phyloP scores from a whole-genome alignment of 75 land plant genomes.

The Gnetum montanum region DNA sequence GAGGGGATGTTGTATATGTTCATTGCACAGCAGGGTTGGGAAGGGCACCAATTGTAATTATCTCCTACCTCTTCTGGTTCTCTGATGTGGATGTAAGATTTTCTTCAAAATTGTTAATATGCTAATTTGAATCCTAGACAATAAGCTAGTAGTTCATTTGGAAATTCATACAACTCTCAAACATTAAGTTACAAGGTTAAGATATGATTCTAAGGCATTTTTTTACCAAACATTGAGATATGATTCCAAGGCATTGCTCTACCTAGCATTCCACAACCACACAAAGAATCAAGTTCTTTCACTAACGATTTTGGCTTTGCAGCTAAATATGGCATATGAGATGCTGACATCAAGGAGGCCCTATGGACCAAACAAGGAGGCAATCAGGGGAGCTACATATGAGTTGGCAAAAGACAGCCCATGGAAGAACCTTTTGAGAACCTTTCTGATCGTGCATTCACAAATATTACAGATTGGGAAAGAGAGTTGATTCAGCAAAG shows the following conservation, averaged over 20 bases:
- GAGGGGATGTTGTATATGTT: slow-evolving; percentile 70
- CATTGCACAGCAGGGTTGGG: slow-evolving; percentile 92
- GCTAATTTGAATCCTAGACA: too few relatives aligned
- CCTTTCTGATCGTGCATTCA: slow-evolving; percentile 74
- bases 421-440: slow-evolving; percentile 63
- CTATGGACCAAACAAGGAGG: slow-evolving; percentile 73
- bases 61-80: slow-evolving; percentile 89
- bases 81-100: slow-evolving; percentile 69
- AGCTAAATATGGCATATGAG: slow-evolving; percentile 65
- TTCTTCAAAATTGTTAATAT: neutral
- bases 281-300: too few relatives aligned
- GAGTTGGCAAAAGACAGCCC: slow-evolving; percentile 73
- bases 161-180: too few relatives aligned
- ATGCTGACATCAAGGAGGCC: slow-evolving; percentile 69
- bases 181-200: too few relatives aligned
- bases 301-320: slow-evolving; percentile 6
- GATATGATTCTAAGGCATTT: too few relatives aligned
- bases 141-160: too few relatives aligned
- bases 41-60: slow-evolving; percentile 82
- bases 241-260: too few relatives aligned
- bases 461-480: slow-evolving; percentile 54
- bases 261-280: too few relatives aligned
- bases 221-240: too few relatives aligned
- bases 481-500: slow-evolving; percentile 68
- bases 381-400: slow-evolving; percentile 83